These are phyloP conservation scores for Lactifluus piperatus DNA, from an alignment of 768 basidiomycete species.

Conservation along the genomic window DNA sequence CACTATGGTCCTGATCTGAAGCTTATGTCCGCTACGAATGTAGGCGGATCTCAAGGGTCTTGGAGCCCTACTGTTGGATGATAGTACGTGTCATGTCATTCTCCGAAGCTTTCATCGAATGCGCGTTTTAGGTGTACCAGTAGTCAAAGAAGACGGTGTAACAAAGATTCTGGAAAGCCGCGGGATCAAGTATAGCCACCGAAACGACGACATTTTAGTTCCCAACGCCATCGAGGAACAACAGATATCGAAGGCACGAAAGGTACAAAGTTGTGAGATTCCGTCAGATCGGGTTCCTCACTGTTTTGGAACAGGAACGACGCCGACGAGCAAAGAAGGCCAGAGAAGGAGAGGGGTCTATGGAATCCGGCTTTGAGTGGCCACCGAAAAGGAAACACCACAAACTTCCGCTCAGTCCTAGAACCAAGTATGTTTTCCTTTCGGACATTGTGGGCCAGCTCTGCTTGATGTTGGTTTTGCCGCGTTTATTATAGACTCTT, in stretches of 20 bases:
- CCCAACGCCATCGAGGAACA: constrained; percentile 64
- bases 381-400: constrained; percentile 59
- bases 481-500: constrained; percentile 33
- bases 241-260: constrained; percentile 43
- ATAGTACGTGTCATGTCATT: constrained; percentile 12
- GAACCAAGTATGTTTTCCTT: constrained; percentile 41
- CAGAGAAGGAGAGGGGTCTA: constrained; percentile 18
- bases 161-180: constrained; percentile 48
- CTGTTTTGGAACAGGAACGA: constrained; percentile 21
- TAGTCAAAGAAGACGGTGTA: constrained; percentile 38
- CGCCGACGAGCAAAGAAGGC: constrained; percentile 20
- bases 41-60: constrained; percentile 45
- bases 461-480: background rate
- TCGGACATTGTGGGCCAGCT: background rate
- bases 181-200: constrained; percentile 66
- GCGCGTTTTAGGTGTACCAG: constrained; percentile 26
- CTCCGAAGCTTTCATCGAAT: background rate
- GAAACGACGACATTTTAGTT: constrained; percentile 60
- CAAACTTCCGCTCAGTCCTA: constrained; percentile 35
- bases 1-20: background rate
- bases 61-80: constrained; percentile 41
- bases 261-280: constrained; percentile 28
- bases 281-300: background rate
- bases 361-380: constrained; percentile 40
- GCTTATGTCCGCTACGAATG: constrained; percentile 2